Percentiles rank a stretch among this genome's conserved stretches.
These are phyloP conservation scores for Talaromyces nanjingensis DNA, from an alignment of 495 filamentous ascomycete genomes.

Conservation along the genomic window DNA sequence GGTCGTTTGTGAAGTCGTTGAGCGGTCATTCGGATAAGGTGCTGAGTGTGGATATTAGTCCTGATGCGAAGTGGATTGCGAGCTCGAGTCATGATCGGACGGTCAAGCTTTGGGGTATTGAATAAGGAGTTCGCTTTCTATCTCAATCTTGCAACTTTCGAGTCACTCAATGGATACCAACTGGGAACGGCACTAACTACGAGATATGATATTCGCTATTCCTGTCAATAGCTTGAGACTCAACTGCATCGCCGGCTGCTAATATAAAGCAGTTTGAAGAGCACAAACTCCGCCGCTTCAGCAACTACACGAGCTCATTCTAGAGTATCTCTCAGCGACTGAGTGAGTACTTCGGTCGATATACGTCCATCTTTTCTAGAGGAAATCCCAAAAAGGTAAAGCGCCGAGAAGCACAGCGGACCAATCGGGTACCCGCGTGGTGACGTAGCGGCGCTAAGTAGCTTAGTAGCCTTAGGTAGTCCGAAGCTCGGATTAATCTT, in stretches of 20 bases:
- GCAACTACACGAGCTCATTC: background rate
- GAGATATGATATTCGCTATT: background rate
- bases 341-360: background rate
- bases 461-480: background rate
- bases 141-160: background rate
- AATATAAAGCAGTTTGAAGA: background rate
- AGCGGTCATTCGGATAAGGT: slow-evolving; percentile 90
- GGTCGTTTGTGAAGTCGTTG: slow-evolving; percentile 80
- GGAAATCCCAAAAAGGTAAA: background rate
- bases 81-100: slow-evolving; percentile 91
- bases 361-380: background rate
- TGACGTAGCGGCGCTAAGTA: background rate
- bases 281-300: background rate
- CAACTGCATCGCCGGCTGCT: background rate
- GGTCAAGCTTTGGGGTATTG: slow-evolving; percentile 91
- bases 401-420: background rate
- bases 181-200: background rate
- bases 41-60: slow-evolving; percentile 77
- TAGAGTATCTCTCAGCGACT: background rate
- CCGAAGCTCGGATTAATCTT: background rate
- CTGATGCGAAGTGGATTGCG: slow-evolving; percentile 84
- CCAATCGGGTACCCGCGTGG: background rate
- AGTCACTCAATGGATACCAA: background rate
- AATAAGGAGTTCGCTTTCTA: slow-evolving; percentile 42
- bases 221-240: background rate